Evolutionary conservation across 2,329 filamentous ascomycete genomes (phyloP), one percentile per base, ranked within the genome.

Genomic region (Cylindrodendrum hubeiense): DNA sequence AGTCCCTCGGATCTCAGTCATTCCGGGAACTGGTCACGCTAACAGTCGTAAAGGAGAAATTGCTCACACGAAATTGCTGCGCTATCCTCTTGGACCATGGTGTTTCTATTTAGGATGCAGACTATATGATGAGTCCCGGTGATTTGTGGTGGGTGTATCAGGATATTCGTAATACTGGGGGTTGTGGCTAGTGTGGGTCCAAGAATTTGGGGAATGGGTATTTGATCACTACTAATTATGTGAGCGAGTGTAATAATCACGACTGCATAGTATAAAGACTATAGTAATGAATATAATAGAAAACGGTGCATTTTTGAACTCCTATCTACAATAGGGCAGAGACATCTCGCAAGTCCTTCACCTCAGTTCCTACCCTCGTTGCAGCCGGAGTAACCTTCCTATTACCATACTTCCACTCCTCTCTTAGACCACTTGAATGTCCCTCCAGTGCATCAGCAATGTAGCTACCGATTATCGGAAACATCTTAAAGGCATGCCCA

Each of bases 401-500:
- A 5, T 47, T 47, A 1, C 71, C 68, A 26, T 65, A 66, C 15
- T 28, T 63, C 72, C 71, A 74, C 21, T 74, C 68, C 30, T 55
- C 34, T 39, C 58, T 71, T 59, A 73, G 21, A 0, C 69, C 72
- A 1, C 55, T 55, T 1, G 60, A 19, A 1, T 30, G 47, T 0
- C 70, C 71, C 49, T 75, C 72, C 9, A 74, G 30, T 0, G 71
- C 67, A 47, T 73, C 69, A 1, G 49, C 49, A 41, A 75, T 74
- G 46, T 72, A 75, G 8, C 61, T 41, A 0, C 72, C 73, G 12
- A 74, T 71, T 2, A 70, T 72, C 0, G 73, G 72, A 21, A 75
- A 73, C 72, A 75, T 75, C 37, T 75, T 75, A 50, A 75, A 75
- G 1, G 70, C 72, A 33, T 75, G 73, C 0, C 72, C 72, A 1